Conservation (phyloP, 768 basidiomycete species). For the Royoungia palumana region DNA sequence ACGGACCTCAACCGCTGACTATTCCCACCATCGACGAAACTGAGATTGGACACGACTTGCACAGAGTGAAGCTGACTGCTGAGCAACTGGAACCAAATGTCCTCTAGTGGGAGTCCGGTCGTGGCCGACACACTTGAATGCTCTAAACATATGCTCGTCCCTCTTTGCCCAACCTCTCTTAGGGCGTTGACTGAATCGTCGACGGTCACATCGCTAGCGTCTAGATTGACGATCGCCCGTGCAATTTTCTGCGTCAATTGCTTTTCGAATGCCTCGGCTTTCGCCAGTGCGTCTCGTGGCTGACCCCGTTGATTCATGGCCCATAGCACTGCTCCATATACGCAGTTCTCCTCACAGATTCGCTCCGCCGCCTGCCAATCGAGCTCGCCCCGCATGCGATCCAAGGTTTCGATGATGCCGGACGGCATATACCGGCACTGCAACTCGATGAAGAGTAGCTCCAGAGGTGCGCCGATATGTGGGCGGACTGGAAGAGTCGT, state of each 20-base stretch:
- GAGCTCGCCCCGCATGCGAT: conserved; percentile 47
- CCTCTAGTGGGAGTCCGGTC: conserved; percentile 56
- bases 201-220: conserved; percentile 21
- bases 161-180: conserved; percentile 55
- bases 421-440: conserved; percentile 70
- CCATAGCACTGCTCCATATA: conserved; percentile 83
- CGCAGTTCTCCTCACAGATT: conserved; percentile 63
- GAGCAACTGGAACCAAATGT: conserved; percentile 87
- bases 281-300: conserved; percentile 61
- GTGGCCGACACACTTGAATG: conserved; percentile 49
- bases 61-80: conserved; percentile 78
- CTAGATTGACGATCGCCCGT: conserved; percentile 30
- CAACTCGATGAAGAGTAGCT: conserved; percentile 64
- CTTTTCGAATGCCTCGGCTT: conserved; percentile 58
- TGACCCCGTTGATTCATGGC: conserved; percentile 61
- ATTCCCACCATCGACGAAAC: conserved; percentile 20
- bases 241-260: conserved; percentile 45
- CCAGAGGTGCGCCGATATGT: conserved; percentile 48
- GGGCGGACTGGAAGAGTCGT: conserved; percentile 34
- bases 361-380: conserved; percentile 54
- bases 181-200: conserved; percentile 46
- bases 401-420: conserved; percentile 59
- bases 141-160: conserved; percentile 66
- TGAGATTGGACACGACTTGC: conserved; percentile 58
- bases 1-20: conserved; percentile 20